Conservation (phyloP, 305 asterid genomes). For the Plantago coronopus region DNA sequence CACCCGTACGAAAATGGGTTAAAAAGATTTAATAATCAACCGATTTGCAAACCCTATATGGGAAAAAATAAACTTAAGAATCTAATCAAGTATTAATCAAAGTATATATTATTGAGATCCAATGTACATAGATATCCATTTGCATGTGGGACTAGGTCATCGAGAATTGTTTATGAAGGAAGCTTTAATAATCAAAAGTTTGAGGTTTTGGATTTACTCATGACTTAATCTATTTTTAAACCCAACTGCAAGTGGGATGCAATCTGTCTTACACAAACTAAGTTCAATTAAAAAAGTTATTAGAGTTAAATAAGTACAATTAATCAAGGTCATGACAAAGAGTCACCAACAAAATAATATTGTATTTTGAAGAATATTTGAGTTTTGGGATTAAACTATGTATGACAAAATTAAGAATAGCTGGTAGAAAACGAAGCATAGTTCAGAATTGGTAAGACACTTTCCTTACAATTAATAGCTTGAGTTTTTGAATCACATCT, state of each 20-base stretch:
- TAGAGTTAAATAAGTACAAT: constrained; percentile 15
- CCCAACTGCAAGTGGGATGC: constrained; percentile 30
- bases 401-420: constrained; percentile 27
- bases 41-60: constrained; percentile 12
- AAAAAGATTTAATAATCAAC: not conserved
- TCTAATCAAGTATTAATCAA: constrained; percentile 18
- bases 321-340: constrained; percentile 37
- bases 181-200: constrained; percentile 27
- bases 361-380: constrained; percentile 21
- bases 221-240: constrained; percentile 22
- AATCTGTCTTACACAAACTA: constrained; percentile 21
- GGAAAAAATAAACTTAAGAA: constrained; percentile 21
- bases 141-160: constrained; percentile 30
- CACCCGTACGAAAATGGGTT: constrained; percentile 1
- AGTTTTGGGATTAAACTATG: constrained; percentile 12
- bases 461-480: too few species aligned
- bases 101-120: constrained; percentile 10
- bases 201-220: constrained; percentile 31
- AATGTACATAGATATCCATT: not conserved
- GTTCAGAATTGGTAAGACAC: too few species aligned
- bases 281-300: constrained; percentile 10
- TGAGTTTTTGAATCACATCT: too few species aligned
- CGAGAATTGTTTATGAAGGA: constrained; percentile 27
- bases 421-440: too few species aligned
- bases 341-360: constrained; percentile 23